These are phyloP conservation scores for Fusarium caatingaense DNA, from an alignment of 2,329 filamentous ascomycete species.

Conservation along the genomic window DNA sequence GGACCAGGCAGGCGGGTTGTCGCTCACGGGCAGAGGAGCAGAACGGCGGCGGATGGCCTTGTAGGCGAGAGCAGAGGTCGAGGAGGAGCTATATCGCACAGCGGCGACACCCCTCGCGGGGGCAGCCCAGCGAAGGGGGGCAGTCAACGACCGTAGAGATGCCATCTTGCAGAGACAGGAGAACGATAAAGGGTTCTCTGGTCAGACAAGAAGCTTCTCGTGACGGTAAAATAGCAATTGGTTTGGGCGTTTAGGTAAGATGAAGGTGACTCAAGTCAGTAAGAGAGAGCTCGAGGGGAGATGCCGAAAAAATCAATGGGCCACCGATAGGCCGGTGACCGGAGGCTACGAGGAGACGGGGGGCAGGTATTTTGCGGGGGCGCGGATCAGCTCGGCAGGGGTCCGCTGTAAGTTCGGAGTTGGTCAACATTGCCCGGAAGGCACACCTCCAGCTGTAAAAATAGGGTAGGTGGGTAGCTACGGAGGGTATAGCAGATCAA, in stretches of 20 bases:
- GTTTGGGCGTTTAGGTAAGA: slow-evolving; percentile 11
- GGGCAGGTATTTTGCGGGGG: slow-evolving; percentile 18
- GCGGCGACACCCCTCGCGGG: slow-evolving; percentile 46
- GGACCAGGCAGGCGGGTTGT: slow-evolving; percentile 82
- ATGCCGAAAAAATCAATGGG: slow-evolving; percentile 46
- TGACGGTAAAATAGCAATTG: slow-evolving; percentile 37
- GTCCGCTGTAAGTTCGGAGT: slow-evolving; percentile 21
- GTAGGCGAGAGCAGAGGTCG: slow-evolving; percentile 94
- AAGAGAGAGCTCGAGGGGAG: slow-evolving; percentile 29
- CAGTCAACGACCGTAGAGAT: slow-evolving; percentile 57
- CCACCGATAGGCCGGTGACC: slow-evolving; percentile 44
- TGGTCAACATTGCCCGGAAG: not conserved
- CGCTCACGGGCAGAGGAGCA: slow-evolving; percentile 82
- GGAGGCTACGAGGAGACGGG: slow-evolving; percentile 34
- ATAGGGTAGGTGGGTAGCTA: not conserved
- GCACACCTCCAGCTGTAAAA: not conserved
- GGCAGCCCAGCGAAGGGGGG: slow-evolving; percentile 54
- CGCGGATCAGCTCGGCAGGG: slow-evolving; percentile 42
- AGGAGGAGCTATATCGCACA: slow-evolving; percentile 60
- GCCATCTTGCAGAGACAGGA: slow-evolving; percentile 54
- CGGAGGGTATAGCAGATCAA: not conserved
- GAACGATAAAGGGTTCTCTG: slow-evolving; percentile 39
- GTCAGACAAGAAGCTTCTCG: slow-evolving; percentile 45
- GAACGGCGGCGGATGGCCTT: slow-evolving; percentile 95
- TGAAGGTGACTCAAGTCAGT: slow-evolving; percentile 42